Evolutionary conservation across 2,329 filamentous ascomycete genomes (phyloP).

Genomic region (Penicillium verrucosum): DNA sequence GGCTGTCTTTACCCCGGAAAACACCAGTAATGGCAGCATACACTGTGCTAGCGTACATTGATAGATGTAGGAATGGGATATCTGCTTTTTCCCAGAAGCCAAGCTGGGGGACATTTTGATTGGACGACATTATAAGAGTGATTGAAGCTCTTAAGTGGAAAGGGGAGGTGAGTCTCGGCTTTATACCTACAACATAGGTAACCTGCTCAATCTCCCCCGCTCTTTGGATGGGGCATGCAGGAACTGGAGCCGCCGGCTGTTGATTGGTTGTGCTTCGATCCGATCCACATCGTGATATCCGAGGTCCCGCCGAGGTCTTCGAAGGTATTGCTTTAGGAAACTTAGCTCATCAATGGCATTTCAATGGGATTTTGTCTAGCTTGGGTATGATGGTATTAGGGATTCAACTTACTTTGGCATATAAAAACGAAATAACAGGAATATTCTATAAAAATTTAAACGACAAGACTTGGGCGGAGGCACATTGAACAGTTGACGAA

Average conservation of each 20-base stretch:
- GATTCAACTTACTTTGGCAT: background rate
- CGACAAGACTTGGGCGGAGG: background rate
- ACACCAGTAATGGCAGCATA: slow-evolving; percentile 35
- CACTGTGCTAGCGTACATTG: slow-evolving; percentile 25
- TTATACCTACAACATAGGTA: background rate
- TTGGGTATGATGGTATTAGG: background rate
- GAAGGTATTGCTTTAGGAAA: no score
- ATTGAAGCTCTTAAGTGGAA: background rate
- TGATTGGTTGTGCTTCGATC: background rate
- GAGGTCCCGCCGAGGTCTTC: no score
- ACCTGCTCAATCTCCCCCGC: background rate
- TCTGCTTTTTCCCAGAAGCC: slow-evolving; percentile 37
- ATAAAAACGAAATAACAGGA: no score
- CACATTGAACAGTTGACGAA: no score
- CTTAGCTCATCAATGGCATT: background rate
- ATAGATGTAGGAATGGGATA: slow-evolving; percentile 27
- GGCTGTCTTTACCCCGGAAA: slow-evolving; percentile 39
- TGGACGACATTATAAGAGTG: background rate
- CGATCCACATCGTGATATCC: background rate
- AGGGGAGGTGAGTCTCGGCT: background rate
- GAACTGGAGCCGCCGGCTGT: background rate
- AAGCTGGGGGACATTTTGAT: slow-evolving; percentile 24
- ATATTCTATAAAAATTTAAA: background rate
- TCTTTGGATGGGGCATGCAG: background rate
- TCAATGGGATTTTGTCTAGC: background rate